Percentiles rank a stretch among this genome's conserved stretches.
phyloP scores from a whole-genome alignment of 352 stramenopile genomes.

The Phytophthora podocarpi region DNA sequence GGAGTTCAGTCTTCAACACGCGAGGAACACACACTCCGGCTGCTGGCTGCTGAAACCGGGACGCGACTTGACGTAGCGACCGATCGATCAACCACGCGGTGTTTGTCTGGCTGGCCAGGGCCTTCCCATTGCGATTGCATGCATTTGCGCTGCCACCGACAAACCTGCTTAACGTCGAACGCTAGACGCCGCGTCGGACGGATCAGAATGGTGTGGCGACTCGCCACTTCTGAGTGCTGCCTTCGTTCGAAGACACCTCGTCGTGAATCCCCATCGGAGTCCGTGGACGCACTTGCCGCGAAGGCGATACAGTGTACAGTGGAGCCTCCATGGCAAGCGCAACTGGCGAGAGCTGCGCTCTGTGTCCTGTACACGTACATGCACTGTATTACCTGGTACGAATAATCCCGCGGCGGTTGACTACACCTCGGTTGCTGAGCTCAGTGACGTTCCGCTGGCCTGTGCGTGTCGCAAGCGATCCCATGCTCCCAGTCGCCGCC shows the following conservation, averaged over 20 bases:
- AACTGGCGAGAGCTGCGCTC: slow-evolving; percentile 21
- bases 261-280: neutral
- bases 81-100: slow-evolving; percentile 11
- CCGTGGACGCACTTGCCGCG: neutral
- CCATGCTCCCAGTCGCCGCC: neutral
- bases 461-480: slow-evolving; percentile 14
- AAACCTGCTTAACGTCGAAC: neutral
- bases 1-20: neutral
- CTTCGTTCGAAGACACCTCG: slow-evolving; percentile 16
- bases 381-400: neutral
- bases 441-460: slow-evolving; percentile 3
- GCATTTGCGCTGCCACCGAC: neutral
- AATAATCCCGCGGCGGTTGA: too few relatives aligned
- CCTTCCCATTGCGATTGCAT: slow-evolving; percentile 8
- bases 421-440: slow-evolving; percentile 29
- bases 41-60: slow-evolving; percentile 23
- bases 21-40: too few relatives aligned
- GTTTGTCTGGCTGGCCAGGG: slow-evolving; percentile 17
- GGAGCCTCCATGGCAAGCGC: slow-evolving; percentile 18
- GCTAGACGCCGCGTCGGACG: slow-evolving; percentile 1
- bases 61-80: slow-evolving; percentile 31
- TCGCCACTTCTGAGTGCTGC: too few relatives aligned
- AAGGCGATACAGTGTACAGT: slow-evolving; percentile 5
- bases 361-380: neutral
- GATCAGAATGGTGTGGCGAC: slow-evolving; percentile 23